These are phyloP conservation scores for Claviceps purpurea DNA, from an alignment of 2,329 filamentous ascomycete species.

Conservation along the genomic window DNA sequence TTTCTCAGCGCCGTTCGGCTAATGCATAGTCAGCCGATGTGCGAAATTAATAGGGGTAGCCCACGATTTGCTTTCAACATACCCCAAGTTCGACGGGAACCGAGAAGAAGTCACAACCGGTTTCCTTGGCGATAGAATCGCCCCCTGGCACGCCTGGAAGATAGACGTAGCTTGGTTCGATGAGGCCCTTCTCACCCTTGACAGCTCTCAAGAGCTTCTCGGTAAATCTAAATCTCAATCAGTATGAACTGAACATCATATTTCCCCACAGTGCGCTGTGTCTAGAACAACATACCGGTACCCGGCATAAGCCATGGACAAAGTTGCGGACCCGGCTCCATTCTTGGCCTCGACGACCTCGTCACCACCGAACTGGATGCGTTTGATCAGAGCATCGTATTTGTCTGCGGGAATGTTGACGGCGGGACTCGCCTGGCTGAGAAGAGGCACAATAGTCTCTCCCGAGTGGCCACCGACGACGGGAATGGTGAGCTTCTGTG, in stretches of 20 bases:
- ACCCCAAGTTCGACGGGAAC: conserved; percentile 91
- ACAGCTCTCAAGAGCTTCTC: conserved; percentile 83
- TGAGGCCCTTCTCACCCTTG: conserved; percentile 81
- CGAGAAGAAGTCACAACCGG: conserved; percentile 87
- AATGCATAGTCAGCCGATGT: conserved; percentile 16
- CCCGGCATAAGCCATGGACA: conserved; percentile 92
- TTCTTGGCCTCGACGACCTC: conserved; percentile 95
- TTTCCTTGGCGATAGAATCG: conserved; percentile 70
- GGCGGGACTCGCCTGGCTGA: conserved; percentile 75
- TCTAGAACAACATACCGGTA: conserved; percentile 51
- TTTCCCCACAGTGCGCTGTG: background rate
- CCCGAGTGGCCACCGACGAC: conserved; percentile 96
- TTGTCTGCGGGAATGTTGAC: conserved; percentile 79
- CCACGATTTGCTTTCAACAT: conserved; percentile 29
- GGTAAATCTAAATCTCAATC: conserved; percentile 52
- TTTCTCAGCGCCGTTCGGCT: conserved; percentile 79
- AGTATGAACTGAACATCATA: conserved; percentile 3
- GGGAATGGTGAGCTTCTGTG: conserved; percentile 71
- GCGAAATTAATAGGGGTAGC: background rate
- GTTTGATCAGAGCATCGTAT: conserved; percentile 80
- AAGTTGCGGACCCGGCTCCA: conserved; percentile 75
- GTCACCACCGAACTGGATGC: conserved; percentile 96
- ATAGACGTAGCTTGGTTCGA: conserved; percentile 94
- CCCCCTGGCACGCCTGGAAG: conserved; percentile 81
- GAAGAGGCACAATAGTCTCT: conserved; percentile 93